Evolutionary conservation across 2,329 filamentous ascomycete species (phyloP), one percentile per base, ranked within the genome.

Genomic region (Sporothrix phasma): DNA sequence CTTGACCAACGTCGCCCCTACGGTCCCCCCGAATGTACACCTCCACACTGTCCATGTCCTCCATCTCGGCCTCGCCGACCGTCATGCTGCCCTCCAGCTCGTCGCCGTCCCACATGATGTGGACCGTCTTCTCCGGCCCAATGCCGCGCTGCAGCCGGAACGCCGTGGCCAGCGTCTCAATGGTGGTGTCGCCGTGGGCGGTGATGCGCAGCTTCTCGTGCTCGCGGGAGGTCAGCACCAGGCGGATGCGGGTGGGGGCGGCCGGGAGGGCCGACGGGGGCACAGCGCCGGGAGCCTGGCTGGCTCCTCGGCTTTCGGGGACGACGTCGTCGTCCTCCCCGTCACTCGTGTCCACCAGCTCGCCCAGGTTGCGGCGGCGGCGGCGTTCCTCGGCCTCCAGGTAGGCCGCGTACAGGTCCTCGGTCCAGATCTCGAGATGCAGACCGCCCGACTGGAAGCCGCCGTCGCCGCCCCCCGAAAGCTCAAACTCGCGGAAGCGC

Each of bases 361-460:
- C 76, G 46, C 79, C 78, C 4, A 77, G 73, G 29, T 76, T 74
- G 37, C 77, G 74, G 37, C 73, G 75, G 15, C 78, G 77, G 64
- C 78, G 77, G 17, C 74, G 75, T 68, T 84, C 82, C 66, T 80
- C 77, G 37, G 78, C 75, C 61, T 76, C 75, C 67, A 81, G 76
- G 70, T 81, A 77, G 17, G 75, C 72, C 29, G 74, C 74, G 67
- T 84, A 88, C 1, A 83, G 74, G 11, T 88, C 84, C 7, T 84
- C 78, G 0, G 89, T 93, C 82, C 89, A 90, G 6, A 88, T 89
- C 73, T 92, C 87, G 67, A 96, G 80, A 68, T 88, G 82, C n/a
- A 96, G 81, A 26, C 81, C 79, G 29, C 82, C 80, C 3, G 78
- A 74, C 62, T 72, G 68, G 54, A 82, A 81, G 1, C 81, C 80